Evolutionary conservation across 345 rosid species (phyloP).

Genomic region (Litchi chinensis): DNA sequence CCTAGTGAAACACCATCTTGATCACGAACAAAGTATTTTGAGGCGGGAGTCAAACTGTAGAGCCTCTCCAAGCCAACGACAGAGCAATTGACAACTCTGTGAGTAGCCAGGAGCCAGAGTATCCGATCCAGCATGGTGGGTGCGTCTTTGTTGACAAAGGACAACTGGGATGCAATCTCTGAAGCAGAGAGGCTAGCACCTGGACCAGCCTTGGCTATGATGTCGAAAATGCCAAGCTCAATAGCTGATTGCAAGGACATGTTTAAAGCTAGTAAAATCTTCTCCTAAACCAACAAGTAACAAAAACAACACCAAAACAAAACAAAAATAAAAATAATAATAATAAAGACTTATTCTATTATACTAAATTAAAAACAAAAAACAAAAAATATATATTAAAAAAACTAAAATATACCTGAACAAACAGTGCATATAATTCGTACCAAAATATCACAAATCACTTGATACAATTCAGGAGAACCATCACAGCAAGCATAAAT

Average conservation of each 20-base stretch:
- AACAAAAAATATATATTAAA: too few relatives aligned
- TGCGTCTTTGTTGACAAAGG: conserved; percentile 23
- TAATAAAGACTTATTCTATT: neutral
- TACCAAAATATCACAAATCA: too few relatives aligned
- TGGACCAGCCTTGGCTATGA: conserved; percentile 29
- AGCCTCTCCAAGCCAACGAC: neutral
- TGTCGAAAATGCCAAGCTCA: conserved; percentile 35
- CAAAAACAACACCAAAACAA: conserved; percentile 9
- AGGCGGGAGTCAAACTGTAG: conserved; percentile 24
- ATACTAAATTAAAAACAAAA: neutral
- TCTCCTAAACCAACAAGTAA: conserved; percentile 66
- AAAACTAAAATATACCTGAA: too few relatives aligned
- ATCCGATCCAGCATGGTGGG: conserved; percentile 27
- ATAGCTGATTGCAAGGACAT: conserved; percentile 33
- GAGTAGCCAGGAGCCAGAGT: conserved; percentile 27
- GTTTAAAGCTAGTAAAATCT: conserved; percentile 43
- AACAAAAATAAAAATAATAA: too few relatives aligned
- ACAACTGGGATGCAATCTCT: conserved; percentile 22
- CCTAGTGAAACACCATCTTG: neutral
- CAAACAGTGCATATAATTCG: too few relatives aligned
- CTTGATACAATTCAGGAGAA: too few relatives aligned
- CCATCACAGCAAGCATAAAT: conserved; percentile 67
- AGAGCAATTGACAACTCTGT: conserved; percentile 29
- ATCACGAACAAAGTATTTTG: conserved; percentile 22
- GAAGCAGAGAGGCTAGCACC: conserved; percentile 25